phyloP scores from a whole-genome alignment of 305 asterid species.

The Nicotiana rustica region DNA sequence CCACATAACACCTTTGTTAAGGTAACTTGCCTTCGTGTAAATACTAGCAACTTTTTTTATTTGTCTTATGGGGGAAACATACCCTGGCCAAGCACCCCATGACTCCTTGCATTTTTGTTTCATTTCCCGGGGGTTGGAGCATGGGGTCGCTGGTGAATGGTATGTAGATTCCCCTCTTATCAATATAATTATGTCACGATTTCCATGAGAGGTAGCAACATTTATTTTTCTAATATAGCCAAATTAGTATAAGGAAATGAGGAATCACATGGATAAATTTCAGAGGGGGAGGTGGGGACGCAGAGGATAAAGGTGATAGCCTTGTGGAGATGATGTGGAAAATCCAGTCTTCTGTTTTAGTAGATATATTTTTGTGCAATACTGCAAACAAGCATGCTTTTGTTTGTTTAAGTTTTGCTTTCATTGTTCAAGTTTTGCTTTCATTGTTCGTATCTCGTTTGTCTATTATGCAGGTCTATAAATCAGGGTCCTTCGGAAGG shows the following conservation, averaged over 20 bases:
- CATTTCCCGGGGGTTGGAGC: not conserved
- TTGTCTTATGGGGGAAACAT: not conserved
- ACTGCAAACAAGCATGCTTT: not conserved
- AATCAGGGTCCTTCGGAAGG: slow-evolving; percentile 76
- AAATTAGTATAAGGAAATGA: not conserved
- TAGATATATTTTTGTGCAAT: not conserved
- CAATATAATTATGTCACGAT: not conserved
- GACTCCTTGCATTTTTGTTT: not conserved
- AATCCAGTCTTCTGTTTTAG: not conserved
- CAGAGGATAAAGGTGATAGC: not conserved
- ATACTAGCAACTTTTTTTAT: not conserved
- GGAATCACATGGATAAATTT: not conserved
- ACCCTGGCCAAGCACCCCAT: not conserved
- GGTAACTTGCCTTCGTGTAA: slow-evolving; percentile 42
- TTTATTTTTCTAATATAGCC: not conserved
- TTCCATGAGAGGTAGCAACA: not conserved
- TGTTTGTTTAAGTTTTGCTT: not conserved
- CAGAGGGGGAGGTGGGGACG: not conserved
- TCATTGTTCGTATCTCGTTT: not conserved
- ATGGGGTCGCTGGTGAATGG: not conserved
- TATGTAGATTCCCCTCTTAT: not conserved
- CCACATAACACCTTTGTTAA: slow-evolving; percentile 66
- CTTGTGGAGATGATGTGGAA: not conserved
- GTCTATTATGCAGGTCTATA: slow-evolving; percentile 58
- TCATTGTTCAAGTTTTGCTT: not conserved